phyloP scores from a whole-genome alignment of 805 yeast genomes.

The Saturnispora gosingensis region DNA sequence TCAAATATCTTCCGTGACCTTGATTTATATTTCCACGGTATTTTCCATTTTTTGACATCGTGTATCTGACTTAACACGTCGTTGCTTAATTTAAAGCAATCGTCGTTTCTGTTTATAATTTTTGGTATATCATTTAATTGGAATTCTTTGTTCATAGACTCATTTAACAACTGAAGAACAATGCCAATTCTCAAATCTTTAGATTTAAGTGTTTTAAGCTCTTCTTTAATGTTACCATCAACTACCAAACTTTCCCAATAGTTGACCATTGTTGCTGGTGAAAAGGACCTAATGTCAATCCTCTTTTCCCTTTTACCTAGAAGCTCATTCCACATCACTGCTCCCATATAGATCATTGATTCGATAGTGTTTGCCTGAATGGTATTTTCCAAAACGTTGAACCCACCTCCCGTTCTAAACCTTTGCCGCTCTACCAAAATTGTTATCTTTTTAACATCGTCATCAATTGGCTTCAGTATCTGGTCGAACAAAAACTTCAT shows the following conservation, averaged over 20 bases:
- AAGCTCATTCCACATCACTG: slow-evolving; percentile 6
- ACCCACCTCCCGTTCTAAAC: slow-evolving; percentile 38
- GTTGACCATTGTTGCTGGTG: slow-evolving; percentile 21
- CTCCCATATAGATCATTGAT: slow-evolving; percentile 30
- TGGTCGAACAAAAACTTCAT: slow-evolving; percentile 16
- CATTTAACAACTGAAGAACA: slow-evolving; percentile 3
- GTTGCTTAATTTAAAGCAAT: not conserved
- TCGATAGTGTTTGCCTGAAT: slow-evolving; percentile 47
- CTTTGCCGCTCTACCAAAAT: slow-evolving; percentile 51
- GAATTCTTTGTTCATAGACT: not conserved
- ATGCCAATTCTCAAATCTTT: slow-evolving; percentile 10
- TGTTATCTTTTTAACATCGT: slow-evolving; percentile 26
- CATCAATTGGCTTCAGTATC: slow-evolving; percentile 3
- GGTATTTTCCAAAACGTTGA: slow-evolving; percentile 40
- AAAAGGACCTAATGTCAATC: slow-evolving; percentile 1
- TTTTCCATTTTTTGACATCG: slow-evolving; percentile 5
- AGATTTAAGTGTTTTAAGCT: not conserved
- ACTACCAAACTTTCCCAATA: slow-evolving; percentile 19
- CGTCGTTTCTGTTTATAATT: not conserved
- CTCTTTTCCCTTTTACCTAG: not conserved
- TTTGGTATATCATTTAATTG: not conserved
- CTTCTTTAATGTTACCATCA: not conserved
- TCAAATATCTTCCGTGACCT: slow-evolving; percentile 22
- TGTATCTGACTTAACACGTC: slow-evolving; percentile 3
- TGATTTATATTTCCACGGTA: slow-evolving; percentile 10